phyloP scores from a whole-genome alignment of 225 moss, liverwort and hornwort species.

The Ulota crispa region DNA sequence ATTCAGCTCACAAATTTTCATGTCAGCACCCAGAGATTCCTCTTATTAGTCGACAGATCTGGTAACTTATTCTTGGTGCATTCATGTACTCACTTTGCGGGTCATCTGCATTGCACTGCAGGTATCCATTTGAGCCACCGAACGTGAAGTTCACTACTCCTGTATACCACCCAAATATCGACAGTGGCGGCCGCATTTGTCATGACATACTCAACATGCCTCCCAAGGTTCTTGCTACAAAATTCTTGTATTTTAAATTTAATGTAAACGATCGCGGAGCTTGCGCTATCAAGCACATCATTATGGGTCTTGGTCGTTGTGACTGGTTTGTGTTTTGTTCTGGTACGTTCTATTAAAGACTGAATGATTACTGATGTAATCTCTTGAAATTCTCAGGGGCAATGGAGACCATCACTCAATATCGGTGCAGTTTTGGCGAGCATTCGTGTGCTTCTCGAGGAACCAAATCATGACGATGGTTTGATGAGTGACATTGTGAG shows the following conservation, averaged over 20 bases:
- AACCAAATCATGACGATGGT: slow-evolving; percentile 89
- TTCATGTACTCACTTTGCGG: neutral
- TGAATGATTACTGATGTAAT: neutral
- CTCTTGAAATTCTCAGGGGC: slow-evolving; percentile 52
- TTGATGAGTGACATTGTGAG: slow-evolving; percentile 95
- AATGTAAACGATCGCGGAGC: neutral
- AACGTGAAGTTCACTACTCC: slow-evolving; percentile 82
- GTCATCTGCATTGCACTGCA: slow-evolving; percentile 30
- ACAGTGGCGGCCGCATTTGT: slow-evolving; percentile 83
- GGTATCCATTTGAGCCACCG: slow-evolving; percentile 93
- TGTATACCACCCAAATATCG: slow-evolving; percentile 88
- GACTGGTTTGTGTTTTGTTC: neutral
- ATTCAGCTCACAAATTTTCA: neutral
- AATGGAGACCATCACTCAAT: slow-evolving; percentile 87
- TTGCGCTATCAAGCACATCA: slow-evolving; percentile 1
- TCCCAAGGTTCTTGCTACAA: slow-evolving; percentile 57
- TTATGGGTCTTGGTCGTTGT: neutral
- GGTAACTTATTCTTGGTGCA: neutral
- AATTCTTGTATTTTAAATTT: neutral
- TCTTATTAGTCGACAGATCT: neutral
- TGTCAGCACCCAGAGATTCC: neutral
- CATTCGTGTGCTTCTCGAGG: slow-evolving; percentile 81
- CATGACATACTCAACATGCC: slow-evolving; percentile 95
- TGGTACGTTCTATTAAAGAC: neutral
- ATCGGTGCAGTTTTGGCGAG: slow-evolving; percentile 78